A percentile compares a stretch with the other conserved stretches of the same genome.
Conservation (phyloP, 139 green algal genomes). For the Haematococcus lacustris region DNA sequence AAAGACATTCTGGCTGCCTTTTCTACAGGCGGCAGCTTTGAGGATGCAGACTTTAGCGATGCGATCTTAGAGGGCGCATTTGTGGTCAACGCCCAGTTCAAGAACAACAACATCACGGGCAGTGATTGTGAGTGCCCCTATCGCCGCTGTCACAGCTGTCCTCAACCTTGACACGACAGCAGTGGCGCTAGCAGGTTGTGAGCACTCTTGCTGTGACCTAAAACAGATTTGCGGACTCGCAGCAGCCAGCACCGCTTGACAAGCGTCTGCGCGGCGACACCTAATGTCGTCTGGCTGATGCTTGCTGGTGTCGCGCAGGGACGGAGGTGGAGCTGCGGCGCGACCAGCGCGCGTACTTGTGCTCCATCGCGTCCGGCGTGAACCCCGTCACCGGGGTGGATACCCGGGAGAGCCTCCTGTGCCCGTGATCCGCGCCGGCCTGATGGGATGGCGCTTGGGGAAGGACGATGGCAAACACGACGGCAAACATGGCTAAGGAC, state of each 20-base stretch:
- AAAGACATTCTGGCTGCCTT: neutral
- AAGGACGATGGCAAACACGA: too few relatives aligned
- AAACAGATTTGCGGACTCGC: neutral
- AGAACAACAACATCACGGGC: constrained; percentile 31
- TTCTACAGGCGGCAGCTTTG: constrained; percentile 56
- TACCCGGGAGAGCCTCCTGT: constrained; percentile 68
- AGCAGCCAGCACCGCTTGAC: neutral
- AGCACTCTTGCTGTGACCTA: neutral
- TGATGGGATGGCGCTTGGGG: too few relatives aligned
- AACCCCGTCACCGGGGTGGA: constrained; percentile 74
- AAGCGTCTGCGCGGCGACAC: too few relatives aligned
- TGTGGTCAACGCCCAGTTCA: constrained; percentile 59
- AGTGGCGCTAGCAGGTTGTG: neutral
- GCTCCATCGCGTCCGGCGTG: constrained; percentile 59
- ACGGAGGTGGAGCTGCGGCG: constrained; percentile 63
- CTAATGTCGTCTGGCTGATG: neutral
- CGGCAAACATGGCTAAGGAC: too few relatives aligned
- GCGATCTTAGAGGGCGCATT: constrained; percentile 67
- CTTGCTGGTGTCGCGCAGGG: constrained; percentile 9
- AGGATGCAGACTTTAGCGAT: constrained; percentile 66
- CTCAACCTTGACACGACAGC: neutral
- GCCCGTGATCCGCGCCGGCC: too few relatives aligned
- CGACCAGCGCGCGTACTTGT: constrained; percentile 63
- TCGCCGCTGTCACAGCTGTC: neutral
- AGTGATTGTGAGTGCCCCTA: constrained; percentile 35